A percentile compares a stretch with the other conserved stretches of the same genome.
Conservation (phyloP, 176 grass and related monocot genomes). For the Bothriochloa decipiens region DNA sequence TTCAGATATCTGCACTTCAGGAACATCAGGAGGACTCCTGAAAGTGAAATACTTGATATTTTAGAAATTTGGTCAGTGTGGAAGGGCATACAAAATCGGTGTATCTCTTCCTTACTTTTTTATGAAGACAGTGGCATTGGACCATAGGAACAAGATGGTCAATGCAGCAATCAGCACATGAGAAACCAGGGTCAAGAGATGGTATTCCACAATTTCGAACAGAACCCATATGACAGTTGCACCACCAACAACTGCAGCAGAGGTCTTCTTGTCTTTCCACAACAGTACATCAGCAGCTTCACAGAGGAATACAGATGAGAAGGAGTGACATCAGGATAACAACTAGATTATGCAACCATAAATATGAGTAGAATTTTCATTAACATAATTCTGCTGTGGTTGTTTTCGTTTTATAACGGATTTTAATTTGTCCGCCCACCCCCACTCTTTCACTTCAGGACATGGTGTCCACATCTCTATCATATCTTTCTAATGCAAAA, state of each 20-base stretch:
- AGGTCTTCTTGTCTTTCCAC: conserved; percentile 84
- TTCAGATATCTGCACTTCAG: conserved; percentile 79
- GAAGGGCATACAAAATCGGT: neutral
- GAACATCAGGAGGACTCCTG: conserved; percentile 64
- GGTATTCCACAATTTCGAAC: conserved; percentile 78
- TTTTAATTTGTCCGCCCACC: neutral
- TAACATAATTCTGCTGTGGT: neutral
- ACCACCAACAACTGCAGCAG: conserved; percentile 61
- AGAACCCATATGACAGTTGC: conserved; percentile 77
- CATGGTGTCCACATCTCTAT: neutral
- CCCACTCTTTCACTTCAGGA: neutral
- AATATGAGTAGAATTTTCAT: conserved; percentile 14
- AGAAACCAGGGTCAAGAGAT: conserved; percentile 67
- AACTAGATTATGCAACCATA: neutral
- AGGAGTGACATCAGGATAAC: neutral
- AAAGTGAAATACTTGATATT: conserved; percentile 25
- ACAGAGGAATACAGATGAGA: conserved; percentile 1
- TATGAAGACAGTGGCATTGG: conserved; percentile 65
- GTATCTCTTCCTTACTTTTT: conserved; percentile 58
- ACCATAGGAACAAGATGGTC: conserved; percentile 66
- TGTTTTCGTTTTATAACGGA: neutral
- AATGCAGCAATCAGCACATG: conserved; percentile 60
- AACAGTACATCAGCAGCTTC: conserved; percentile 85
- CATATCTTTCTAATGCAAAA: neutral
- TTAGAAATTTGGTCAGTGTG: neutral